These are phyloP conservation scores for Euphorbia peplus DNA, from an alignment of 345 rosid genomes.

Conservation along the genomic window DNA sequence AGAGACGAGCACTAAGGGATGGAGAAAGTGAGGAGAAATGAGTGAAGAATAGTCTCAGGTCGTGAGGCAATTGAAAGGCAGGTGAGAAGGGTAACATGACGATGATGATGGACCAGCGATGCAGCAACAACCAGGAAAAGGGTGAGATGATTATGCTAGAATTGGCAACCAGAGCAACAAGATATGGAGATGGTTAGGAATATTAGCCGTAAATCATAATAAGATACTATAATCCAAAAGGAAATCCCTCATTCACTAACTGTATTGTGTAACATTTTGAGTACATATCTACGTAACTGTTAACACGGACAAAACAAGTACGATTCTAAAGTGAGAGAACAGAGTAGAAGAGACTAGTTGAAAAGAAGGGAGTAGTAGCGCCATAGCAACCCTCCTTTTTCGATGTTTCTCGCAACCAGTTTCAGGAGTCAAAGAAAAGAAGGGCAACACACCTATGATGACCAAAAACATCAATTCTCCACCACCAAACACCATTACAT, in stretches of 20 bases:
- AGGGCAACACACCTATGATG: neutral
- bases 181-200: conserved; percentile 8
- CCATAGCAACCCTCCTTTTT: neutral
- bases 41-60: conserved; percentile 34
- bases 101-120: conserved; percentile 20
- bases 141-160: conserved; percentile 46
- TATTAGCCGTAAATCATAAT: neutral
- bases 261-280: neutral
- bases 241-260: neutral
- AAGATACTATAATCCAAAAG: neutral
- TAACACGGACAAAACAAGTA: neutral
- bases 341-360: neutral
- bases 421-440: neutral
- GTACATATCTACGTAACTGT: neutral
- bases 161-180: conserved; percentile 36
- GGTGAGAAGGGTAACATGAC: conserved; percentile 40
- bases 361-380: neutral
- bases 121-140: conserved; percentile 47
- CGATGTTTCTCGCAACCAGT: neutral
- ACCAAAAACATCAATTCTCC: neutral
- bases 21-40: conserved; percentile 29
- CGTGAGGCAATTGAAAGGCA: conserved; percentile 31
- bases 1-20: conserved; percentile 27
- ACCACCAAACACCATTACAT: neutral
- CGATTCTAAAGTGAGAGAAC: neutral